Base-by-base conservation (phyloP, 2,329 filamentous ascomycete genomes). In the Coniochaeta hoffmannii region DNA sequence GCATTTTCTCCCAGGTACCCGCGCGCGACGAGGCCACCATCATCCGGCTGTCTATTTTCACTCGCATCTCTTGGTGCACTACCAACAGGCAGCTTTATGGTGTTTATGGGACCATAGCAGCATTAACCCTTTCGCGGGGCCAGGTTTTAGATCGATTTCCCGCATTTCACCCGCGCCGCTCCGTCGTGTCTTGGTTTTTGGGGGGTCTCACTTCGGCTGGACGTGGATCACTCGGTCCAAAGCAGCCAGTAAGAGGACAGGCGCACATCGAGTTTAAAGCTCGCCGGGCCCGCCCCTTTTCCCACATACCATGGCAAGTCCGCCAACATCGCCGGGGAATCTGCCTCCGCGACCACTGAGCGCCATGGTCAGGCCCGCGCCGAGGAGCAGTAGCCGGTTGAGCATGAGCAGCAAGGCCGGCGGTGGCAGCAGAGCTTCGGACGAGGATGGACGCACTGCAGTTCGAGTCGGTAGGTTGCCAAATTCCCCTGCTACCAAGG, bases 381-480 rank as follows among this genome's bases (percentile, higher is more conserved):
- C 77, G 22, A 72, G 90, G 69, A 94, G 89, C 69, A 89, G 80
- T 63, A 96, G 90, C 73, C 88, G 92, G 63, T 78, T 96, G 80
- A 96, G 90, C 75, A 87, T 88, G 76, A 86, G 80, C 65, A 89
- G 88, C 74, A 93, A 88, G 71, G 76, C 79, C 53, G 86, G 85
- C 53, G 85, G 83, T 65, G 85, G 87, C 60, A 96, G 90, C 73
- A 83, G 90, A 67, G 87, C 88, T 24, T 96, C 91, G 0, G 92
- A 97, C 65, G 92, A 97, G 64, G 92, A 96, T 69, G 81, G 81
- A 60, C 92, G 89, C 69, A 96, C 92, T 7, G 89, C 92, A 26
- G 92, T 97, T 73, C 94, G 90, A 93, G 92, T 97, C 69, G 92
- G 92, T 97, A 82, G 65, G 91, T 88, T 58, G 62, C 49, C 24